Percentiles rank a stretch among this genome's conserved stretches.
Conservation (phyloP, 257 asterid genomes). For the Scutellaria minor region DNA sequence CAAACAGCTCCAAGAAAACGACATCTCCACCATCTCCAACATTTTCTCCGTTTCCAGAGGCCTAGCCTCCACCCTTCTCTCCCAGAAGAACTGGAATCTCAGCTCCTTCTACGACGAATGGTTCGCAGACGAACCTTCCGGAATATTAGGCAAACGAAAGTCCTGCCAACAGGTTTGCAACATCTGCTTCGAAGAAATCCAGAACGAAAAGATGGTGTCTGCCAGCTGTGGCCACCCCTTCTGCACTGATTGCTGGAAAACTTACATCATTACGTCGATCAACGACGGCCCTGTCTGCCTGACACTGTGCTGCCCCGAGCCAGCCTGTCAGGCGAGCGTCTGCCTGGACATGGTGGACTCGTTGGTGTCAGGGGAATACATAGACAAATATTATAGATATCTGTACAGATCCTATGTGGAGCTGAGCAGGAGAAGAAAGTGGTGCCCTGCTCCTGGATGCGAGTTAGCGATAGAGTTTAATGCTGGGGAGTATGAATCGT, state of each 20-base stretch:
- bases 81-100: constrained; percentile 41
- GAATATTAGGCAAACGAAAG: not conserved
- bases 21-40: constrained; percentile 21
- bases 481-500: not conserved
- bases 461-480: constrained; percentile 35
- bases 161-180: not conserved
- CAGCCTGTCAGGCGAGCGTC: constrained; percentile 10
- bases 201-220: not conserved
- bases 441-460: constrained; percentile 59
- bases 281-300: constrained; percentile 51
- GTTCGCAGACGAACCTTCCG: constrained; percentile 47
- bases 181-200: constrained; percentile 36
- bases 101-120: constrained; percentile 46
- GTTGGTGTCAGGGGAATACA: constrained; percentile 17
- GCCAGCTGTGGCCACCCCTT: constrained; percentile 43
- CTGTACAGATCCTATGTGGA: constrained; percentile 37
- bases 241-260: constrained; percentile 41
- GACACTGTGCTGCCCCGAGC: constrained; percentile 44
- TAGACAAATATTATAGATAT: constrained; percentile 16
- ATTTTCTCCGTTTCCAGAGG: constrained; percentile 37
- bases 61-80: constrained; percentile 36
- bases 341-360: constrained; percentile 33
- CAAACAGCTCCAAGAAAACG: constrained; percentile 32
- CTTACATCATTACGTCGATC: constrained; percentile 34
- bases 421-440: not conserved